Evolutionary conservation across 768 basidiomycete species (phyloP), one percentile per base, ranked within the genome.

Genomic region (Kwoniella bestiolae): DNA sequence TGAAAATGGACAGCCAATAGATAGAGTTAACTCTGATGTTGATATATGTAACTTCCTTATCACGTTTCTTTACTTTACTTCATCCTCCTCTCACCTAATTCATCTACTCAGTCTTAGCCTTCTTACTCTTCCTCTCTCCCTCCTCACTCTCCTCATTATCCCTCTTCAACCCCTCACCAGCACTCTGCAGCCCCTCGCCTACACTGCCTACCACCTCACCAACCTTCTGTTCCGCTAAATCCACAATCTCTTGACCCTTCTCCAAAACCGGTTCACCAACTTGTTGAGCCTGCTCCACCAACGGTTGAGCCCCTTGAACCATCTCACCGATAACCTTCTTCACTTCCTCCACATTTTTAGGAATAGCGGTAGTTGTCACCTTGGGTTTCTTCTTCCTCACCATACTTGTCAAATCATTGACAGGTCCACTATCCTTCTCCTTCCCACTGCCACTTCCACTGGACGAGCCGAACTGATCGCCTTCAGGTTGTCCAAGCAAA

Each of bases 301-400:
- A 7, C 1, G 47, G 26, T 25, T 47, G 28, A 21, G 35, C 56
- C 7, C 32, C 38, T 1, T 58, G 49, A 31, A 69, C n/a, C 50
- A 60, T 21, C 41, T 69, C 63, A 3, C 28, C 28, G 14, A 44
- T 53, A 1, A 26, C 47, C 31, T 56, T 9, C 31, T 56, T 55
- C 25, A 44, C 49, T 5, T 47, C 60, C 25, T 60, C 34, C 14
- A 28, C 21, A 26, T 3, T 66, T 53, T 3, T 69, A 28, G 53
- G 62, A 25, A 60, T 21, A 7, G 47, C 62, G 21, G 53, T 59
- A 5, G 57, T 46, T 77, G n/a, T n/a, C n/a, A n/a, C n/a, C n/a
- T 89, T 90, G 1, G 67, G 57, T 80, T 92, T 92, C 85, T 94
- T 97, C 84, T 92, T 93, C 79, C 87, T 88, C 52, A 95, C 91